Base-by-base conservation (phyloP, 164 flowering plant species). In the Nymphaea thermarum region DNA sequence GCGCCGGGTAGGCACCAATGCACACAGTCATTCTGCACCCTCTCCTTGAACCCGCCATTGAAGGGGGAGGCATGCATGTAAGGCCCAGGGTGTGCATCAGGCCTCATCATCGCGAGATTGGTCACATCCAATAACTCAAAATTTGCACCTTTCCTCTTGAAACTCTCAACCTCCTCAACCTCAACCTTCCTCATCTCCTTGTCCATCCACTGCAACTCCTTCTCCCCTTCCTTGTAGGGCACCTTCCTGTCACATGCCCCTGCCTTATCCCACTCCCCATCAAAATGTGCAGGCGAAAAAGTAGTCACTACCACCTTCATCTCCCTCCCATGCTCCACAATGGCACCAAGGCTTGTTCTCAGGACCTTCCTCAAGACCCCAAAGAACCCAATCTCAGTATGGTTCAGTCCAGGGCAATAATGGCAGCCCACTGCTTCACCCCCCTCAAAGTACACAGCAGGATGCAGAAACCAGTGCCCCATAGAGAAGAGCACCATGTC, bases 1-100 rank as follows among this genome's bases (percentile, higher is more conserved):
- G 96, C 85, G 51, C 98, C 98, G 5, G 96, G 98, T 66, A 94
- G 77, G 72, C 99, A 94, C 99, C 99, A 94, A 74, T 91, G 99
- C 5, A 94, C 88, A 76, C 99, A 94, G 65, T 94, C 98, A 71
- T 91, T 88, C 71, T 86, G 93, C 6, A 91, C 88, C 2, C 86
- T 75, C 15, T 91, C 91, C 17, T 42, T 18, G 42, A 76, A 76
- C 5, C 94, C 94, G 63, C 87, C 73, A 2, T 88, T 88, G 66
- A 88, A 89, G 0, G 97, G 99, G 68, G 74, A 71, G 4, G 88
- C 83, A 67, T 88, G 17, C 97, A 89, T 86, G 68, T 90, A 94
- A 5, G 96, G 96, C 4, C 99, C 97, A 0, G 99, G 99, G 66
- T 94, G 99, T 4, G 91, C 98, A 63, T 94, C 99, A 0, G 98